Base-by-base conservation (phyloP, 2,329 filamentous ascomycete species). In the Stemphylium beticola region DNA sequence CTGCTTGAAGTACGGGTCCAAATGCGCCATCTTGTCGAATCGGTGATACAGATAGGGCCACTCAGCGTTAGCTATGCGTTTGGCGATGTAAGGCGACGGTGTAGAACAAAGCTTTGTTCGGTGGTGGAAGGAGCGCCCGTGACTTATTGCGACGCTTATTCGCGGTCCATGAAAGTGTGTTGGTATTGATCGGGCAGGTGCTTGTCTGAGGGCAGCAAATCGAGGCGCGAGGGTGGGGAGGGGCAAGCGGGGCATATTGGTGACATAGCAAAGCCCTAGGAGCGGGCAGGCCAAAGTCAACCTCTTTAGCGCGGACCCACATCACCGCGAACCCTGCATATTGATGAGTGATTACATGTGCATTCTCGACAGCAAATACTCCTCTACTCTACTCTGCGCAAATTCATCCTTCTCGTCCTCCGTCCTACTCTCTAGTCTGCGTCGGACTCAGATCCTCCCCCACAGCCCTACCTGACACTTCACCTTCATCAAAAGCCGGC, bases 1-100 rank as follows among this genome's bases (percentile, higher is more conserved):
- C 84, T 96, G 87, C 79, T 91, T 87, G 83, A 97, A 98, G 83
- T 90, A 98, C 61, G 88, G 84, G 77, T 97, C 91, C 66, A 99
- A 87, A 77, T 96, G 86, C 91, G 97, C 96, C 73, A 97, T 98
- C 39, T 60, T 65, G 66, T 74, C 68, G 65, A 69, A 77, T 55
- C 72, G 71, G 64, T 73, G 77, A 66, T 81, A 80, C 53, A 81
- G 72, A 64, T 81, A 81, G 0, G 79, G 79, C 79, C 79, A 81
- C 51, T 59, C 61, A 55, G 66, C 60, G 66, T 67, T 49, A 11
- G 63, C 51, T 22, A 64, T 49, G 46, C 65, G 53, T 46, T 60
- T 47, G 32, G 62, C 57, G 14, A 58, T 67, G 59, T 62, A 61
- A 51, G 51, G 51, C 31, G 48, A 24, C 11, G 52, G 26, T 48